Base-by-base conservation (phyloP, 73 alveolate genomes). In the Durusdinium trenchii region DNA sequence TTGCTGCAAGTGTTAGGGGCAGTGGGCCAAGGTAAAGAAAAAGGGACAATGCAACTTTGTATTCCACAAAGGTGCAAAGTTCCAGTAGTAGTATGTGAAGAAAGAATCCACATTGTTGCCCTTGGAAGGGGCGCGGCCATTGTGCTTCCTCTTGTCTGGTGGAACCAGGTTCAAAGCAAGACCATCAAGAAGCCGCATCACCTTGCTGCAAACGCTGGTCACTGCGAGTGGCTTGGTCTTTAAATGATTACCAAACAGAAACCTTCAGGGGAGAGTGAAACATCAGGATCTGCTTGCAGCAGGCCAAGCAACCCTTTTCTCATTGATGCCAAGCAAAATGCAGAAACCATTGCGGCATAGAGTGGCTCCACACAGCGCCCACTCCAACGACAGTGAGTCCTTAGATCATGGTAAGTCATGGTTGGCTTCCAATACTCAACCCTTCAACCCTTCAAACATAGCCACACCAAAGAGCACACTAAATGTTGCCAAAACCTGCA, bases 81-180 rank as follows among this genome's bases (percentile, higher is more conserved):
- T 81, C 91, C 64, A 48, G 47, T 81, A 81, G 71, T 46, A 81
- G n/a, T 81, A 81, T 4, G 28, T 45, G 71, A 81, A 47, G 69
- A 81, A 81, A 1, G 71, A 42, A 46, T 81, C 91, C 6, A 43
- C 67, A 81, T 10, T 28, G 18, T 45, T 42, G 91, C 50, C 9
- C 28, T 81, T 81, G 48, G 91, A 81, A 1, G 69, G 62, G 3
- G 71, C 6, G 3, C 91, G 64, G 2, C 91, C 91, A 48, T 81
- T 81, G 91, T 47, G 47, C 46, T 47, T 45, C 60, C 91, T 67
- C 71, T 30, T 42, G 91, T 81, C 91, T 12, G 6, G 23, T 6
- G 91, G 91, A 16, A 81, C 28, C 9, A n/a, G 26, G 47, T 81
- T 81, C 48, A 69, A 7, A 6, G 45, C 69, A 46, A 81, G 54